Evolutionary conservation across 257 asterid genomes (phyloP), one percentile per base, ranked within the genome.

Genomic region (Lavandula angustifolia): DNA sequence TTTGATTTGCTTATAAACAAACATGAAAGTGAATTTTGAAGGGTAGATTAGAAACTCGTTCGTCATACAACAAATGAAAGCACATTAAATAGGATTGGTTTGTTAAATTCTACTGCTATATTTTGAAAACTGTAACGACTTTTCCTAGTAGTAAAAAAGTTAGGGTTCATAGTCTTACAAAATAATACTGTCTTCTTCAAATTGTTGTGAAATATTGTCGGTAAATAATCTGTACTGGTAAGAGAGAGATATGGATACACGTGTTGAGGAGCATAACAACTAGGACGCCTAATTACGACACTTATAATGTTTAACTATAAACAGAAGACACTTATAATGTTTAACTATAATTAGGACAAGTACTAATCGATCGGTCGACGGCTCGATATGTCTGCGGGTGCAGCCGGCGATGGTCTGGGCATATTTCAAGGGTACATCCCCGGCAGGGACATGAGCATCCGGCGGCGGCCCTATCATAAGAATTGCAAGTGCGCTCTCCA

Each of bases 401-500:
- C 88, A 29, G 84, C 85, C 34, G 85, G 85, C 54, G 84, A 77
- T 57, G 78, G 82, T n/a, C 71, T 80, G 11, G 81, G 84, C 22
- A 47, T 75, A 41, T 71, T 78, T 73, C 77, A 77, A 14, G 81
- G 85, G 60, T 72, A 82, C 81, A 73, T 83, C 54, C 62, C 89
- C 72, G 76, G 73, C 22, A 65, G 70, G 27, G 82, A 82, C 16
- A 12, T 2, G 62, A 66, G 64, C 44, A 33, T 82, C 53, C 62
- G 74, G 44, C 72, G 82, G 3, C 78, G 84, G 31, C 87, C 87
- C 0, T 82, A 82, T 31, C 84, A 82, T 55, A 77, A 79, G 69
- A 76, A 82, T 12, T 82, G 87, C 62, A 69, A 71, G 61, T 82
- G 87, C 68, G 79, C 80, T 2, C 7, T 79, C 51, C 87, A 80